phyloP scores from a whole-genome alignment of 768 basidiomycete species.

The Mycena epipterygia region DNA sequence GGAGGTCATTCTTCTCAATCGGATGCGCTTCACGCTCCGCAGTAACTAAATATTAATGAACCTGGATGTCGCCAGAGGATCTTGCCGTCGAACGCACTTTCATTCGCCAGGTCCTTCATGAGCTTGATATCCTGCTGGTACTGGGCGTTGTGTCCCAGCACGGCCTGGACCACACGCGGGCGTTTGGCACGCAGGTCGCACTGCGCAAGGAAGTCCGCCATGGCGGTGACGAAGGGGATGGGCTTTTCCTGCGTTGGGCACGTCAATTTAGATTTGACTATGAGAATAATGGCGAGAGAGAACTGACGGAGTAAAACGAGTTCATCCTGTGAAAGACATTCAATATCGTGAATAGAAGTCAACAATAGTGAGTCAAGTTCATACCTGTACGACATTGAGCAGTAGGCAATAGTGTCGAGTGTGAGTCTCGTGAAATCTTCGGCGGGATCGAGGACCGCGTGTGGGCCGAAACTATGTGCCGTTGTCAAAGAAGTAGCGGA shows the following conservation, averaged over 20 bases:
- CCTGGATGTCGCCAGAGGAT: too few species aligned
- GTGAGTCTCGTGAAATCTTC: slow-evolving; percentile 60
- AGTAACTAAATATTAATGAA: slow-evolving; percentile 46
- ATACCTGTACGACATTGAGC: background rate
- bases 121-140: slow-evolving; percentile 55
- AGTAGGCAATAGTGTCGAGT: background rate
- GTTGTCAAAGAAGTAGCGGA: background rate
- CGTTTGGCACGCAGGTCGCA: slow-evolving; percentile 50
- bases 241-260: slow-evolving; percentile 38
- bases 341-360: background rate
- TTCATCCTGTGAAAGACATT: slow-evolving; percentile 39
- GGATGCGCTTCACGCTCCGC: slow-evolving; percentile 53
- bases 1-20: slow-evolving; percentile 57
- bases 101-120: slow-evolving; percentile 55
- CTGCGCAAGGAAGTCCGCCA: slow-evolving; percentile 58
- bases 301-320: background rate
- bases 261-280: background rate
- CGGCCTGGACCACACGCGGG: slow-evolving; percentile 47
- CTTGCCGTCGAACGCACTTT: slow-evolving; percentile 45
- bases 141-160: slow-evolving; percentile 52
- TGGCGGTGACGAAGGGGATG: slow-evolving; percentile 54
- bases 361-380: background rate
- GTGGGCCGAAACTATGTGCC: slow-evolving; percentile 56
- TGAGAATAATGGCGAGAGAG: slow-evolving; percentile 41
- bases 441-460: slow-evolving; percentile 54